Conservation (phyloP, 2,329 filamentous ascomycete species). For the Trichoderma lentiforme region DNA sequence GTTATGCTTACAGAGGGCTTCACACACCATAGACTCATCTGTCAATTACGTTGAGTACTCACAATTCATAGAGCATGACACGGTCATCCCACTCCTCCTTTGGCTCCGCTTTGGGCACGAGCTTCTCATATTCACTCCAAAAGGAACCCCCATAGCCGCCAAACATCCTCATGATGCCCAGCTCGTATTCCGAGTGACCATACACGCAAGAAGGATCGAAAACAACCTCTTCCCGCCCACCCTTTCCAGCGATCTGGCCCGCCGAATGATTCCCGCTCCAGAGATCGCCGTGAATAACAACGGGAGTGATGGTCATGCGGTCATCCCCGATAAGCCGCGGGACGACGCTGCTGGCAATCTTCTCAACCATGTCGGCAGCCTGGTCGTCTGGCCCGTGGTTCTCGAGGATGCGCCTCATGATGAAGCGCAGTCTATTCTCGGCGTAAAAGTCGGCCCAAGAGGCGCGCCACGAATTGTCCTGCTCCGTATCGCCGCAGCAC, state of each 20-base stretch:
- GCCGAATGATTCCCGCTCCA: slow-evolving; percentile 82
- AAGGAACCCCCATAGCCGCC: slow-evolving; percentile 75
- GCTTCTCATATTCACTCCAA: slow-evolving; percentile 70
- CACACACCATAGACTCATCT: background rate
- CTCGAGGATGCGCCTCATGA: slow-evolving; percentile 55
- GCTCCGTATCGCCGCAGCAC: slow-evolving; percentile 80
- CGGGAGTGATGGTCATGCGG: slow-evolving; percentile 65
- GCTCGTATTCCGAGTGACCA: slow-evolving; percentile 83
- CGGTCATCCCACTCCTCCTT: slow-evolving; percentile 81
- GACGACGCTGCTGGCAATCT: slow-evolving; percentile 62
- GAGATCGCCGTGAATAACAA: slow-evolving; percentile 86
- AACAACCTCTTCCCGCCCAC: slow-evolving; percentile 67
- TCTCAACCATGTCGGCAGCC: slow-evolving; percentile 61
- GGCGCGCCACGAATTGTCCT: slow-evolving; percentile 69
- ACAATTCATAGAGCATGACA: slow-evolving; percentile 77
- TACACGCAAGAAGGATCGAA: slow-evolving; percentile 82
- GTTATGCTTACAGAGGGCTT: background rate
- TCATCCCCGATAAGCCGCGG: slow-evolving; percentile 70
- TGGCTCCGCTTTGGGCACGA: slow-evolving; percentile 78
- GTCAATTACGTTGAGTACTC: slow-evolving; percentile 35
- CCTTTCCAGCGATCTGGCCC: slow-evolving; percentile 57
- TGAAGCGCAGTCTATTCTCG: slow-evolving; percentile 65
- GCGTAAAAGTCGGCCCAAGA: slow-evolving; percentile 88
- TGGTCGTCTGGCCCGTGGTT: slow-evolving; percentile 64
- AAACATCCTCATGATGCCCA: slow-evolving; percentile 97